Evolutionary conservation across 2,329 filamentous ascomycete species (phyloP).

Genomic region (Alternaria consortialis): DNA sequence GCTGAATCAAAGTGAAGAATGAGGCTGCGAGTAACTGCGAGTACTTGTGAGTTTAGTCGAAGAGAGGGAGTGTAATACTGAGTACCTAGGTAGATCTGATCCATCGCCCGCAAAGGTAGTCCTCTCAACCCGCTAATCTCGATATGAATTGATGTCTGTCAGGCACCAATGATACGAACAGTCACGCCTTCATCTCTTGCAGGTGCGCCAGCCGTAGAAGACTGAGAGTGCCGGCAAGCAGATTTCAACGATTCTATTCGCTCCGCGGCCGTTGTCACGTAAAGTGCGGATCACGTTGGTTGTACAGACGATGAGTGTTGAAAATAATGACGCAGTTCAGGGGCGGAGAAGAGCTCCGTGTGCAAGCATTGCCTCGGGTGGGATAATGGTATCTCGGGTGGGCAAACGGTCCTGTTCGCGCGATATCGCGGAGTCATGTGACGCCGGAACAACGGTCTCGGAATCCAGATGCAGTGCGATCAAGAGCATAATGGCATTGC

Average conservation of each 20-base stretch:
- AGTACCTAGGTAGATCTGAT: background rate
- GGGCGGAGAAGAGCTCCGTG: background rate
- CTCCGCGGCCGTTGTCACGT: background rate
- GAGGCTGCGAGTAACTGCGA: background rate
- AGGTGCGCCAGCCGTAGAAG: background rate
- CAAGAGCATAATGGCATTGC: conserved; percentile 55
- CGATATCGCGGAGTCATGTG: conserved; percentile 5
- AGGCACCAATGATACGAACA: conserved; percentile 3
- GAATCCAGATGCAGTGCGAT: conserved; percentile 33
- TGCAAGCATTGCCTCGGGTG: background rate
- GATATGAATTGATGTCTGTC: background rate
- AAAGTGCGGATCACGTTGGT: background rate
- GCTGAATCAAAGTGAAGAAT: background rate
- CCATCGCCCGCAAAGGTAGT: background rate
- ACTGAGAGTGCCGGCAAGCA: background rate
- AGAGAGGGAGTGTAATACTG: background rate
- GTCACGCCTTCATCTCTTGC: background rate
- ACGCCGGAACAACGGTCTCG: conserved; percentile 29
- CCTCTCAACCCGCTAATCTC: background rate
- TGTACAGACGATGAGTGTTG: background rate
- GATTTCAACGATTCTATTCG: background rate
- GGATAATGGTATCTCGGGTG: background rate
- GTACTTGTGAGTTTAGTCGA: background rate
- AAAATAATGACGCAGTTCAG: background rate
- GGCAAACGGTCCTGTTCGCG: background rate